Percentiles rank a stretch among this genome's conserved stretches.
phyloP scores from a whole-genome alignment of 352 stramenopile genomes.

The Phytophthora pini region DNA sequence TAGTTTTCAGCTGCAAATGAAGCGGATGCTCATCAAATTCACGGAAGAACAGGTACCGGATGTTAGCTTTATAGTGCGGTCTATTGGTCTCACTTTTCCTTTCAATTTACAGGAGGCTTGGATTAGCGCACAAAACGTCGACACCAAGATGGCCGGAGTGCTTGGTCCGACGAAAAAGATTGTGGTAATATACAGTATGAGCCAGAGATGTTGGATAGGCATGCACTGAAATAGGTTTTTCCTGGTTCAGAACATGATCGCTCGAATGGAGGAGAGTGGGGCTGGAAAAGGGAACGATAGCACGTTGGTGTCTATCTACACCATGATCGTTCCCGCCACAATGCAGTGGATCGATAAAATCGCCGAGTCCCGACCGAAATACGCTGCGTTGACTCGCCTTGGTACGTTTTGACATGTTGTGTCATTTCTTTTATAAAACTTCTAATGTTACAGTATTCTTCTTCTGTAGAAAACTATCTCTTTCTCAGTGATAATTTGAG shows the following conservation, averaged over 20 bases:
- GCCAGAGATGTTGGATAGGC: neutral
- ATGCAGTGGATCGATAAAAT: slow-evolving; percentile 80
- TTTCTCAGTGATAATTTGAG: slow-evolving; percentile 65
- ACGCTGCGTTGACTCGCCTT: slow-evolving; percentile 60
- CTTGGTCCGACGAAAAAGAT: slow-evolving; percentile 75
- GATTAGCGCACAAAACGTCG: slow-evolving; percentile 69
- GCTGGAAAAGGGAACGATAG: slow-evolving; percentile 62
- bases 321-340: slow-evolving; percentile 63
- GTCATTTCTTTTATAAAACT: too few species aligned
- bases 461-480: slow-evolving; percentile 64
- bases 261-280: slow-evolving; percentile 66
- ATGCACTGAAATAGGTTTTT: neutral
- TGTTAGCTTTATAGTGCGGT: too few species aligned
- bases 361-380: slow-evolving; percentile 72
- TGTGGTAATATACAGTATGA: slow-evolving; percentile 36
- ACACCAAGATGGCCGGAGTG: slow-evolving; percentile 78
- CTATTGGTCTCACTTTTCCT: neutral
- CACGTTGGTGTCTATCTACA: slow-evolving; percentile 69
- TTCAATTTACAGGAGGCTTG: slow-evolving; percentile 51
- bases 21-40: slow-evolving; percentile 81
- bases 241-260: slow-evolving; percentile 54
- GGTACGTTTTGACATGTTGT: slow-evolving; percentile 32
- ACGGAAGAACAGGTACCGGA: slow-evolving; percentile 63
- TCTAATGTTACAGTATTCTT: neutral
- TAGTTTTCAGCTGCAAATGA: slow-evolving; percentile 83